Evolutionary conservation across 306 rosid genomes (phyloP), one percentile per base, ranked within the genome.

Genomic region (Phaseolus lunatus): DNA sequence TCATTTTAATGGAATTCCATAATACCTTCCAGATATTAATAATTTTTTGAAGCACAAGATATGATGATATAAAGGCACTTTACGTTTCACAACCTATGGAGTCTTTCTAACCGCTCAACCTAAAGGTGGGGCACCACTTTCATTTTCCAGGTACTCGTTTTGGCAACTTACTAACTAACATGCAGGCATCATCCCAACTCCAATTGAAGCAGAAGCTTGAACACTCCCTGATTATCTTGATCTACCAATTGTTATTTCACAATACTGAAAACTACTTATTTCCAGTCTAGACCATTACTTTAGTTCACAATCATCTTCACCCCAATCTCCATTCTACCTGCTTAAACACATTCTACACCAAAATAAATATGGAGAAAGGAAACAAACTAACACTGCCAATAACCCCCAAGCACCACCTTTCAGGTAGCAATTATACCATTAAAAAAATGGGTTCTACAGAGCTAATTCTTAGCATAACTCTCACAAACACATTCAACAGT

Each of bases 21-120:
- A 44, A 56, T 71, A 73, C 57, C 47, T 37, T 68, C 41, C 57
- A 64, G 18, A 71, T 77, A 54, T 29, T 3, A 22, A 43, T 29
- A 19, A 57, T 35, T 56, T 57, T 72, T 78, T 66, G 77, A 72
- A 82, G 58, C 50, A 72, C 76, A 56, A 63, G 16, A 43, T 20
- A 44, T 3, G 49, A 29, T 7, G 6, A 72, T 16, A 57, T 62
- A 27, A 59, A 73, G 49, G 69, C 67, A 68, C 67, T 59, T 50
- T 14, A 31, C 74, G 71, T 44, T 65, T 39, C 27, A 39, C 47
- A 50, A 64, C 53, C 76, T 59, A 3, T 2, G n/a, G 63, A 67
- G 41, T 49, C 67, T 83, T 31, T 59, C 78, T 45, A 78, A 78
- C 23, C 54, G 15, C 80, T 49, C 23, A 19, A 61, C 54, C 56